Conservation (phyloP, 352 stramenopile genomes). For the Phytopythium oedochilum region DNA sequence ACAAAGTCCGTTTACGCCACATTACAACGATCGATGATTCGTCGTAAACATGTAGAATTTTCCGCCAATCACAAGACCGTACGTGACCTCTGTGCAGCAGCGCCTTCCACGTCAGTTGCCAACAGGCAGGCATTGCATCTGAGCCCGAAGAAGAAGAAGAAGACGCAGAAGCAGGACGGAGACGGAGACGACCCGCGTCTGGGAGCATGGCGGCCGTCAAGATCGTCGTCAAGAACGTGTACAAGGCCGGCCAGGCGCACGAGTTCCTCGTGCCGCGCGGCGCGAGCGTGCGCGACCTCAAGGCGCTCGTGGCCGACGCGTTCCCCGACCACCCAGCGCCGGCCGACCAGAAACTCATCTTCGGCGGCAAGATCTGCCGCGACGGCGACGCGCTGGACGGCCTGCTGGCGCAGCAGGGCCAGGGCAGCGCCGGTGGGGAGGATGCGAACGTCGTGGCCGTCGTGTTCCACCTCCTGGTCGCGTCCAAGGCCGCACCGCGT, state of each 20-base stretch:
- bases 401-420: slow-evolving; percentile 37
- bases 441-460: slow-evolving; percentile 26
- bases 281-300: slow-evolving; percentile 50
- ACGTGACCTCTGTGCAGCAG: slow-evolving; percentile 5
- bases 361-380: slow-evolving; percentile 82
- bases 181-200: no score
- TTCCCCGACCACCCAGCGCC: slow-evolving; percentile 44
- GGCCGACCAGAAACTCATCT: slow-evolving; percentile 78
- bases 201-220: slow-evolving; percentile 41
- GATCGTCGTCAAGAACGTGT: slow-evolving; percentile 82
- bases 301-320: slow-evolving; percentile 40
- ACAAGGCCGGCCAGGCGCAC: slow-evolving; percentile 47
- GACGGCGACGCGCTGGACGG: slow-evolving; percentile 45
- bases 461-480: slow-evolving; percentile 74
- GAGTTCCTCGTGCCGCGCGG: slow-evolving; percentile 32
- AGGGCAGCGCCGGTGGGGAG: slow-evolving; percentile 17
- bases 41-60: neutral
- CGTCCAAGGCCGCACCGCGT: slow-evolving; percentile 16
- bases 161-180: no score
- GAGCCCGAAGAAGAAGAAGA: neutral
- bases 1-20: neutral
- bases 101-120: slow-evolving; percentile 14
- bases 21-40: slow-evolving; percentile 1
- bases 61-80: slow-evolving; percentile 6
- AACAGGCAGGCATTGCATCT: no score